Evolutionary conservation across 805 yeast species (phyloP), one percentile per base, ranked within the genome.

Genomic region (Suhomyces sp.): DNA sequence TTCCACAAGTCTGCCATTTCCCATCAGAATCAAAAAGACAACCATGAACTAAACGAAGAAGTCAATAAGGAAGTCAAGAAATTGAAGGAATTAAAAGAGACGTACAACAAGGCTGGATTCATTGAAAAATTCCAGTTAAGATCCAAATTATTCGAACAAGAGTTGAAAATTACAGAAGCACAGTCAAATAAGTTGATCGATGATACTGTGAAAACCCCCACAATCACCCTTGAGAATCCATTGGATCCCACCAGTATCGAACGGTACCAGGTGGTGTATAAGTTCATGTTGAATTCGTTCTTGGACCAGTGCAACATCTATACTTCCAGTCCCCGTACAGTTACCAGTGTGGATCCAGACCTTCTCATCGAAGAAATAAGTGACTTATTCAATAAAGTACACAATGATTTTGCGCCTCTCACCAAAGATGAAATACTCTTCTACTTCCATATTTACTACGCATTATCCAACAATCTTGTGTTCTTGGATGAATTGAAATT

Each of bases 401-500:
- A 56, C 38, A 53, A 56, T 5, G 41, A 44, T 11, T 24, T 39
- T 25, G 40, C 25, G 10, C 54, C 63, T 4, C 27, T 59, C 20
- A 40, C 60, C 3, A 46, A 44, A 19, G 47, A 48, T 16, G 65
- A 62, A 20, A 53, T 64, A 5, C 47, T 53, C 35, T 39, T 38
- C 12, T 44, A 44, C 29, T 58, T 54, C 43, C 56, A 52, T 25
- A 40, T 63, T 11, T 63, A 47, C 42, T 54, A 54, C 43, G 51
- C 55, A 5, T 40, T 65, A n/a, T 51, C 53, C 40, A 56, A 60
- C 38, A 51, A 48, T 26, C 22, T 47, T 2, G 44, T 51, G 10
- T 46, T 43, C 29, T 47, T 54, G 31, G 62, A 58, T 25, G 64
- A 59, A 20, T 39, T 66, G 30, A 32, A 47, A 18, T 51, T 57